Percentiles rank a stretch among this genome's conserved stretches.
phyloP scores from a whole-genome alignment of 2,329 filamentous ascomycete species.

The Arthrobotrys sinensis region DNA sequence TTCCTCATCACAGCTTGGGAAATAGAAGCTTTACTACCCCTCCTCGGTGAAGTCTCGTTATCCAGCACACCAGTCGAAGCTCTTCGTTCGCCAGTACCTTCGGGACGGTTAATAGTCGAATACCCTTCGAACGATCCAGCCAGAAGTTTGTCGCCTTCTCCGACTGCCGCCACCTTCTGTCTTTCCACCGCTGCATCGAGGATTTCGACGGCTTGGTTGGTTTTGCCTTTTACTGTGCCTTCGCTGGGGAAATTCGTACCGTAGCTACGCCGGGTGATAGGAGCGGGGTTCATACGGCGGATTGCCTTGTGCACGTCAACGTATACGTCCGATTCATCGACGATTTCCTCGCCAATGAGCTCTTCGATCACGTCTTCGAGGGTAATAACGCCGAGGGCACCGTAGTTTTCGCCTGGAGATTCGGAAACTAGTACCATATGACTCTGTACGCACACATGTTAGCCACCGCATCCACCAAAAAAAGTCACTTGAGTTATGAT shows the following conservation, averaged over 20 bases:
- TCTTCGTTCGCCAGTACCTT: slow-evolving; percentile 31
- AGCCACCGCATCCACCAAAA: background rate
- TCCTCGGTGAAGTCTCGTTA: slow-evolving; percentile 67
- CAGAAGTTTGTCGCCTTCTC: slow-evolving; percentile 47
- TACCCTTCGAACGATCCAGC: slow-evolving; percentile 11
- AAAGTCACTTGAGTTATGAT: background rate
- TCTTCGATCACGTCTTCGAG: slow-evolving; percentile 99
- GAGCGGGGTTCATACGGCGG: slow-evolving; percentile 84
- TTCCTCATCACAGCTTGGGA: slow-evolving; percentile 63
- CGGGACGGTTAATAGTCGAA: slow-evolving; percentile 21
- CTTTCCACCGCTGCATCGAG: slow-evolving; percentile 69
- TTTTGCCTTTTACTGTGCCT: slow-evolving; percentile 65
- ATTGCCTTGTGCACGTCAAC: slow-evolving; percentile 99
- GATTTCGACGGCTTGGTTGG: slow-evolving; percentile 64
- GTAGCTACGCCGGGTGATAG: slow-evolving; percentile 65
- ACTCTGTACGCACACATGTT: slow-evolving; percentile 69
- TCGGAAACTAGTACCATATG: slow-evolving; percentile 98
- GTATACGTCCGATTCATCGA: slow-evolving; percentile 98
- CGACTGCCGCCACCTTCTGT: slow-evolving; percentile 28
- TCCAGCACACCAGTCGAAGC: slow-evolving; percentile 68
- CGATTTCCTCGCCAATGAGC: slow-evolving; percentile 98
- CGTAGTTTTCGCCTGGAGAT: slow-evolving; percentile 88
- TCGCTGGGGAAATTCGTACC: slow-evolving; percentile 61
- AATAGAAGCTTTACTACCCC: slow-evolving; percentile 55
- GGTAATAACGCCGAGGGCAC: slow-evolving; percentile 92